Evolutionary conservation across 2,329 filamentous ascomycete species (phyloP).

Genomic region (Fusarium sp.): DNA sequence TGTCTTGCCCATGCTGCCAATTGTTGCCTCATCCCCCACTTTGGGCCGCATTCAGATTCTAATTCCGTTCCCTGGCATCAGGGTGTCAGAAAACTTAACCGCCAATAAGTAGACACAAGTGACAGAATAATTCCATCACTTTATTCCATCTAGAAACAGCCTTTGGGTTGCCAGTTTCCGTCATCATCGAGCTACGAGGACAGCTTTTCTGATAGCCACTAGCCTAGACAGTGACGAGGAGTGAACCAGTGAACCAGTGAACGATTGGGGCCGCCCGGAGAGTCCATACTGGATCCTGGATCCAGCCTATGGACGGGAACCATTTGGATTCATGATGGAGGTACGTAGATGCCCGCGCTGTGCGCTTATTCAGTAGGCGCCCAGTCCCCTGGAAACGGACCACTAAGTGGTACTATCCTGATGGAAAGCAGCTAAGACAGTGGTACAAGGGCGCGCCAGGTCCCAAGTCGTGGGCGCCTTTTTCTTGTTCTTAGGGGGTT

Average conservation of each 20-base stretch:
- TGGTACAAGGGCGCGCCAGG: slow-evolving; percentile 4
- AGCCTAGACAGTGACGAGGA: slow-evolving; percentile 1
- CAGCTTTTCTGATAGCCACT: background rate
- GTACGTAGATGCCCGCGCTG: background rate
- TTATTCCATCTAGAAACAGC: background rate
- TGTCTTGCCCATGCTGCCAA: slow-evolving; percentile 19
- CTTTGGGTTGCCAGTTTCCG: background rate
- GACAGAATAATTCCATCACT: background rate
- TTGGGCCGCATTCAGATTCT: slow-evolving; percentile 37
- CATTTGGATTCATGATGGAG: background rate
- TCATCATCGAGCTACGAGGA: background rate
- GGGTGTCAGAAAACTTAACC: background rate
- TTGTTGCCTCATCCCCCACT: slow-evolving; percentile 40
- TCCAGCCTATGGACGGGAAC: background rate
- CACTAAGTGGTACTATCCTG: slow-evolving; percentile 16
- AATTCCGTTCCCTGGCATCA: background rate
- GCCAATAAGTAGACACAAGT: background rate
- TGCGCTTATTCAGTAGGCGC: slow-evolving; percentile 21
- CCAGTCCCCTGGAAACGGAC: slow-evolving; percentile 13
- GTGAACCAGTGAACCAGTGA: slow-evolving; percentile 2
- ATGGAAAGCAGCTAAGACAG: background rate
- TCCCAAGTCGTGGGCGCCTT: background rate
- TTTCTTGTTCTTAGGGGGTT: too few species aligned
- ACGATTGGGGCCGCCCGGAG: background rate
- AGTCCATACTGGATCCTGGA: background rate